phyloP scores from a whole-genome alignment of 2,329 filamentous ascomycete genomes.

The Neoscytalidium dimidiatum region DNA sequence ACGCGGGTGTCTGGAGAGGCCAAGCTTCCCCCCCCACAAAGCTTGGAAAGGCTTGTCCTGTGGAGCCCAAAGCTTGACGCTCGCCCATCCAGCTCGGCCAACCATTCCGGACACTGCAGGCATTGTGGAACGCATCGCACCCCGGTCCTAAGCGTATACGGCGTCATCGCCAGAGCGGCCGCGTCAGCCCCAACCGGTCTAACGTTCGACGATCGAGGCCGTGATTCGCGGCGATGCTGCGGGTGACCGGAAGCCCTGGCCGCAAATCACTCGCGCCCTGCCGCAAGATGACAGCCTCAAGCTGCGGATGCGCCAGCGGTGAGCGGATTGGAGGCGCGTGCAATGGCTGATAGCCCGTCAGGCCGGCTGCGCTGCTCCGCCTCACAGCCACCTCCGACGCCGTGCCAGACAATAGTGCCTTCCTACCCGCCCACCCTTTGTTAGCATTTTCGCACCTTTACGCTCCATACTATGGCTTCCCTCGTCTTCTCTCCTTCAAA shows the following conservation, averaged over 20 bases:
- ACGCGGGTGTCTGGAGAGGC: background rate
- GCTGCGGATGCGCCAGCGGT: too few relatives aligned
- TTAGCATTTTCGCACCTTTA: background rate
- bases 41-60: conserved; percentile 1
- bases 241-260: background rate
- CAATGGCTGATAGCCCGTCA: background rate
- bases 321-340: too few relatives aligned
- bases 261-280: background rate
- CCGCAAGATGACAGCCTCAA: background rate
- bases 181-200: background rate
- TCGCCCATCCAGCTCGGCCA: background rate
- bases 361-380: background rate
- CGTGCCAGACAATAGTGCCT: background rate
- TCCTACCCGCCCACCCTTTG: background rate
- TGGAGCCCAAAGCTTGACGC: background rate
- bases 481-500: too few relatives aligned
- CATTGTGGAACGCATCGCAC: background rate
- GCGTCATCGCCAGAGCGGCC: background rate
- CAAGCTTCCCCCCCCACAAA: conserved; percentile 14
- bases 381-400: conserved; percentile 10
- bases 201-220: background rate
- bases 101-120: background rate
- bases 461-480: background rate
- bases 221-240: background rate
- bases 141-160: background rate